Conservation (phyloP, 2,329 filamentous ascomycete species). For the Alternaria postmessia region DNA sequence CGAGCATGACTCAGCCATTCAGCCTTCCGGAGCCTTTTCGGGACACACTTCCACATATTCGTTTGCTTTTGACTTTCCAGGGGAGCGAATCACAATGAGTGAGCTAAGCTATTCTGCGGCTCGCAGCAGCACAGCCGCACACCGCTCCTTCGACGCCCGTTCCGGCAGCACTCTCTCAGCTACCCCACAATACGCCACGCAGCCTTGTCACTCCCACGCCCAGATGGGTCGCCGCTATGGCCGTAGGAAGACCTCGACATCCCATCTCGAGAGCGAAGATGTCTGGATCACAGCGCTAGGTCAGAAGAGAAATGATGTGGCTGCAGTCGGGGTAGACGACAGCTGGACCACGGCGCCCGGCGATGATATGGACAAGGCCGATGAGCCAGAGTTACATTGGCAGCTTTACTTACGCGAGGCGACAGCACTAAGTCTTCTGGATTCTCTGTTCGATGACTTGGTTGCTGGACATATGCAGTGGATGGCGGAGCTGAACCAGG, state of each 20-base stretch:
- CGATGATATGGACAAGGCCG: background rate
- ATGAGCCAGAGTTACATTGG: background rate
- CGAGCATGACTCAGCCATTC: slow-evolving; percentile 5
- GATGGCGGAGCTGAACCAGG: slow-evolving; percentile 12
- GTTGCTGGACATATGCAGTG: slow-evolving; percentile 11
- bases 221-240: slow-evolving; percentile 2
- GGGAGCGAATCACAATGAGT: background rate
- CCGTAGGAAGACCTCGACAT: background rate
- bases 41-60: background rate
- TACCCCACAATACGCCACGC: slow-evolving; percentile 7
- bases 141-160: slow-evolving; percentile 9
- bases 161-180: slow-evolving; percentile 4
- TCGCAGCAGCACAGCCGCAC: slow-evolving; percentile 13
- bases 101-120: background rate
- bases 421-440: background rate
- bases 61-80: background rate
- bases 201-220: slow-evolving; percentile 1
- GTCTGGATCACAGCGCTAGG: slow-evolving; percentile 2
- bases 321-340: background rate
- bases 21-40: background rate
- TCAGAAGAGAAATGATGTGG: background rate
- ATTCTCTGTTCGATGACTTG: slow-evolving; percentile 11
- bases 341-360: background rate
- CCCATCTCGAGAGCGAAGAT: background rate
- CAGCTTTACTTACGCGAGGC: background rate